Conservation (phyloP, 2,329 filamentous ascomycete genomes). For the Alternaria atra region DNA sequence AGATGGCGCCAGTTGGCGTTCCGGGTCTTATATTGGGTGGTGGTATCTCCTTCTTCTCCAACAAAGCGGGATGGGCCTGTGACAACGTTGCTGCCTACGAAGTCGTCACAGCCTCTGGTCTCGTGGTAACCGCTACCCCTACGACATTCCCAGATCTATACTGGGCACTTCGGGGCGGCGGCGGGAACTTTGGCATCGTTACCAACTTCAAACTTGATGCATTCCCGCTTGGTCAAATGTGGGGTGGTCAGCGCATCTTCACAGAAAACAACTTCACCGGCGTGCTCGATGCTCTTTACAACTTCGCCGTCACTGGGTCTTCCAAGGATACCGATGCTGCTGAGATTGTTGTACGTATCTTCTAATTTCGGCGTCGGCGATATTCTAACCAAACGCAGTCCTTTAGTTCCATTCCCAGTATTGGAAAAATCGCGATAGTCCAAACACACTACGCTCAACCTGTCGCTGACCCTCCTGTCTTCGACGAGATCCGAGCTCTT, state of each 20-base stretch:
- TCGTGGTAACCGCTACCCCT: constrained; percentile 43
- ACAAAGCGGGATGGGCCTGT: constrained; percentile 31
- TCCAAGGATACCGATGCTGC: constrained; percentile 35
- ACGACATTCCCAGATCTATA: constrained; percentile 49
- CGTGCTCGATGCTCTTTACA: constrained; percentile 15
- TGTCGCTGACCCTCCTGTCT: constrained; percentile 33
- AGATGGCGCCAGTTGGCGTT: constrained; percentile 41
- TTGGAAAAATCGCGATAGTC: constrained; percentile 33
- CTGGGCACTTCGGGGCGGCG: constrained; percentile 47
- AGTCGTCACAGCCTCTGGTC: constrained; percentile 50
- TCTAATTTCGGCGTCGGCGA: constrained; percentile 18
- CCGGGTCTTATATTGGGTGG: constrained; percentile 45
- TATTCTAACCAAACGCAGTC: constrained; percentile 2
- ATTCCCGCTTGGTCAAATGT: constrained; percentile 17
- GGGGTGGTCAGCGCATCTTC: constrained; percentile 24
- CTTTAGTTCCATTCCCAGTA: constrained; percentile 12
- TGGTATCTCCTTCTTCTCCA: constrained; percentile 36
- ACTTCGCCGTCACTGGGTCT: constrained; percentile 22
- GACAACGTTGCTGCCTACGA: constrained; percentile 43
- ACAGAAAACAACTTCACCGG: constrained; percentile 21
- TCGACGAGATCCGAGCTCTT: constrained; percentile 36
- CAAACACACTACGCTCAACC: constrained; percentile 35
- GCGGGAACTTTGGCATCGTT: constrained; percentile 46
- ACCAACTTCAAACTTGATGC: constrained; percentile 35
- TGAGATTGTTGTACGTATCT: constrained; percentile 27